Conservation (phyloP, 371 early-diverging fungal species). For the Blakeslea trispora region DNA sequence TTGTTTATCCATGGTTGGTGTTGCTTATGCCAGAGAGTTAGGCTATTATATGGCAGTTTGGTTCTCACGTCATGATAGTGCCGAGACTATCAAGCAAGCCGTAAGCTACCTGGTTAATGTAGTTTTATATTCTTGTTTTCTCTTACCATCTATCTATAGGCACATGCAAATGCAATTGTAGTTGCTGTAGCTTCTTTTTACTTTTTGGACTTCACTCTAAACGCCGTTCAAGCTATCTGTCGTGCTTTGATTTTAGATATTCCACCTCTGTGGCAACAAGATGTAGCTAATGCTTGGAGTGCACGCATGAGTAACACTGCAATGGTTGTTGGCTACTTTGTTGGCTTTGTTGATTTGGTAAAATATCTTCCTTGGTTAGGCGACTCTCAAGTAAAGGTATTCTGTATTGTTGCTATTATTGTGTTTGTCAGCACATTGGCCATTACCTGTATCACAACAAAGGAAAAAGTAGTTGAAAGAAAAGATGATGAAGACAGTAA, state of each 20-base stretch:
- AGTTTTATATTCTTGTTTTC: too few species aligned
- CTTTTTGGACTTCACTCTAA: conserved; percentile 72
- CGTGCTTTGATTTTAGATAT: conserved; percentile 75
- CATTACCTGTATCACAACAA: conserved; percentile 57
- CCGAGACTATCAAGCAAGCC: conserved; percentile 52
- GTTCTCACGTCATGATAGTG: not conserved
- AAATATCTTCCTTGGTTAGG: conserved; percentile 64
- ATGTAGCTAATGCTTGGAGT: conserved; percentile 67
- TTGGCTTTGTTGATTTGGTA: conserved; percentile 67
- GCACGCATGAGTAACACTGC: conserved; percentile 69
- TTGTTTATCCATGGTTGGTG: conserved; percentile 59
- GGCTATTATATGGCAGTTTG: conserved; percentile 18
- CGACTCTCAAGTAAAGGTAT: conserved; percentile 65
- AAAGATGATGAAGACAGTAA: conserved; percentile 25
- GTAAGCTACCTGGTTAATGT: conserved; percentile 15
- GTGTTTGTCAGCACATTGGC: conserved; percentile 55
- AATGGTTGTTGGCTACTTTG: conserved; percentile 69
- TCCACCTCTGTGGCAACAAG: conserved; percentile 65
- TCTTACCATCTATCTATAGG: not conserved
- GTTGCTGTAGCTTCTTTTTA: conserved; percentile 72
- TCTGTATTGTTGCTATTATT: conserved; percentile 63
- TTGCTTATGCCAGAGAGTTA: conserved; percentile 69
- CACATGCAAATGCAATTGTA: conserved; percentile 46
- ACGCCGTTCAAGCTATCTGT: conserved; percentile 64
- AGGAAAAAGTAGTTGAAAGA: conserved; percentile 42